Conservation (phyloP, 2,329 filamentous ascomycete genomes). For the Penicillium sp. region DNA sequence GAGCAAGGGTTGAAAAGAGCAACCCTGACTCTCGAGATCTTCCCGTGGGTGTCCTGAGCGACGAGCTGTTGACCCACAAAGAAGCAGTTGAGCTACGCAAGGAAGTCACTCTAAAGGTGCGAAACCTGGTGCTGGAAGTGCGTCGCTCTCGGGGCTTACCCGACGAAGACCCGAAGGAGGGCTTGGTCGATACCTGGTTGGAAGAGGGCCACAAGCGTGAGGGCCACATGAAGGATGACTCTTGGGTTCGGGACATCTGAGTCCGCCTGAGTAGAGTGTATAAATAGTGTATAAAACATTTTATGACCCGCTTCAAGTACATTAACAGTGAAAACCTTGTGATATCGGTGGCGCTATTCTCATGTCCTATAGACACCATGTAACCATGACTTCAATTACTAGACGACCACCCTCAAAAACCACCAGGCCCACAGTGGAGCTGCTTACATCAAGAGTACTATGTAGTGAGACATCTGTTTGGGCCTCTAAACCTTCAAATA, state of each 20-base stretch:
- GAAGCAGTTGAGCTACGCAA: conserved; percentile 77
- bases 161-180: conserved; percentile 77
- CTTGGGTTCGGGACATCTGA: conserved; percentile 60
- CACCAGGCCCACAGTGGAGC: too few relatives aligned
- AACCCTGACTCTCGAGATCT: conserved; percentile 37
- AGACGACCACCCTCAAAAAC: too few relatives aligned
- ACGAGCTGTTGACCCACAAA: conserved; percentile 65
- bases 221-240: conserved; percentile 62
- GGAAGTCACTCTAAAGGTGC: conserved; percentile 76
- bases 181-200: conserved; percentile 79
- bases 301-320: neutral
- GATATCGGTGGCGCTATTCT: too few relatives aligned
- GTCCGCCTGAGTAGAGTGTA: conserved; percentile 18
- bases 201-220: conserved; percentile 55
- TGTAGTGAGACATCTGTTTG: too few relatives aligned
- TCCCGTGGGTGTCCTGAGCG: conserved; percentile 60
- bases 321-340: too few relatives aligned
- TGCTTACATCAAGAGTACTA: too few relatives aligned
- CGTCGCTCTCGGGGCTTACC: conserved; percentile 70
- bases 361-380: too few relatives aligned
- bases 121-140: conserved; percentile 78
- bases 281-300: conserved; percentile 15
- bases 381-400: too few relatives aligned
- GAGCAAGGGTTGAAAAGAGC: conserved; percentile 54
- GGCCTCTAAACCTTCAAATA: neutral